Conservation (phyloP, 306 rosid species). For the Ammopiptanthus mongolicus region DNA sequence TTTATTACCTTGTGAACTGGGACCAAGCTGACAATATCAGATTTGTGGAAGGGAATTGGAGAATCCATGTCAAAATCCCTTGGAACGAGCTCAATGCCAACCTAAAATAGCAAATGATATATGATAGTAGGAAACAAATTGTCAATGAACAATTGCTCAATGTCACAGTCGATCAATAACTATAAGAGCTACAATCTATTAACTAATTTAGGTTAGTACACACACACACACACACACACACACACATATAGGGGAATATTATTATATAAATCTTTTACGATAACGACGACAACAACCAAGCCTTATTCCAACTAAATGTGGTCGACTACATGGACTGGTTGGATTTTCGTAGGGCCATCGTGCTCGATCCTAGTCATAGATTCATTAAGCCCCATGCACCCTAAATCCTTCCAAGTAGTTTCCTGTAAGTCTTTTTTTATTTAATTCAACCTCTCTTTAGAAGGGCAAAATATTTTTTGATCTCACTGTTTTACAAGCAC, state of each 20-base stretch:
- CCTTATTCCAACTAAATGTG: background rate
- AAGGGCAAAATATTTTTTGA: background rate
- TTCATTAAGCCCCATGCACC: background rate
- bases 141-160: slow-evolving; percentile 23
- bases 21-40: slow-evolving; percentile 74
- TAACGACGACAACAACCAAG: background rate
- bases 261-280: background rate
- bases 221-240: background rate
- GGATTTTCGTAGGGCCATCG: background rate
- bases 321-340: background rate
- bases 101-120: slow-evolving; percentile 31
- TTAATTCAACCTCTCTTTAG: background rate
- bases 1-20: slow-evolving; percentile 77
- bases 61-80: slow-evolving; percentile 85
- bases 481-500: background rate
- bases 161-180: background rate
- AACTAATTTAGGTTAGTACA: background rate
- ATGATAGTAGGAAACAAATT: background rate
- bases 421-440: background rate
- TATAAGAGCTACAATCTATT: background rate
- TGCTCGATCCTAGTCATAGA: background rate
- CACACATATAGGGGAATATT: background rate
- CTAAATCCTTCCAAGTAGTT: background rate
- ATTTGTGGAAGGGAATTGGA: slow-evolving; percentile 59
- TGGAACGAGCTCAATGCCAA: slow-evolving; percentile 81